A percentile compares a stretch with the other conserved stretches of the same genome.
These are phyloP conservation scores for Pezicula neosporulosa DNA, from an alignment of 2,329 filamentous ascomycete genomes.

Conservation along the genomic window DNA sequence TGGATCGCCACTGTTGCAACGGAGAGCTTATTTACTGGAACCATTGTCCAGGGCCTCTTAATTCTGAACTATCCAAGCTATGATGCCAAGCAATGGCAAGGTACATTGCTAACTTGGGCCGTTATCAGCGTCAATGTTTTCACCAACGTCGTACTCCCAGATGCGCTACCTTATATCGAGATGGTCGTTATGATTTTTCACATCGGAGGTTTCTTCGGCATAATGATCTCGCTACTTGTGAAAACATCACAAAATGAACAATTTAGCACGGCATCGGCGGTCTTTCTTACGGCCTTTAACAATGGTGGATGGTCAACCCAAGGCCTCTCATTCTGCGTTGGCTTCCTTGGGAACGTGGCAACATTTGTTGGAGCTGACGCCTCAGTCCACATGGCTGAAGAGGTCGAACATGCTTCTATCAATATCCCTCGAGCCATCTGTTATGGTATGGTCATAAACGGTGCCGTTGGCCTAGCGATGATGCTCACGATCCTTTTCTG, in stretches of 20 bases:
- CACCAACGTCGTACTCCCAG: constrained; percentile 46
- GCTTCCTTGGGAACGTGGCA: constrained; percentile 35
- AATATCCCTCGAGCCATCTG: constrained; percentile 48
- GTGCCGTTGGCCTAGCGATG: constrained; percentile 49
- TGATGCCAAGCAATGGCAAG: constrained; percentile 40
- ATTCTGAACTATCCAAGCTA: constrained; percentile 38
- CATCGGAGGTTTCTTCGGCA: constrained; percentile 30
- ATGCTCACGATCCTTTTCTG: constrained; percentile 50
- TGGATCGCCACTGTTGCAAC: constrained; percentile 75
- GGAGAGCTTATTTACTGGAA: constrained; percentile 47
- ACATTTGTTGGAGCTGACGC: constrained; percentile 37
- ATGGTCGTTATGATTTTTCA: constrained; percentile 46
- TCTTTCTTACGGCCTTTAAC: constrained; percentile 40
- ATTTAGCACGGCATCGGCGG: constrained; percentile 24
- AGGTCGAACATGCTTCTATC: constrained; percentile 41
- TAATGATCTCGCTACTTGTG: constrained; percentile 26
- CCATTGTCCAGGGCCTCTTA: constrained; percentile 43
- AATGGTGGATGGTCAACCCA: constrained; percentile 39
- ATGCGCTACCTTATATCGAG: constrained; percentile 45
- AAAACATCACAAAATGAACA: too few species aligned
- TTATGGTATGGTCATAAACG: constrained; percentile 44
- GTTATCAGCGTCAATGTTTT: constrained; percentile 42
- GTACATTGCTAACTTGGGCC: constrained; percentile 45
- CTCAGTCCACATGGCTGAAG: constrained; percentile 38
- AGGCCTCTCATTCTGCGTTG: constrained; percentile 42